phyloP scores from a whole-genome alignment of 768 basidiomycete genomes.

The Favolaschia claudopus region DNA sequence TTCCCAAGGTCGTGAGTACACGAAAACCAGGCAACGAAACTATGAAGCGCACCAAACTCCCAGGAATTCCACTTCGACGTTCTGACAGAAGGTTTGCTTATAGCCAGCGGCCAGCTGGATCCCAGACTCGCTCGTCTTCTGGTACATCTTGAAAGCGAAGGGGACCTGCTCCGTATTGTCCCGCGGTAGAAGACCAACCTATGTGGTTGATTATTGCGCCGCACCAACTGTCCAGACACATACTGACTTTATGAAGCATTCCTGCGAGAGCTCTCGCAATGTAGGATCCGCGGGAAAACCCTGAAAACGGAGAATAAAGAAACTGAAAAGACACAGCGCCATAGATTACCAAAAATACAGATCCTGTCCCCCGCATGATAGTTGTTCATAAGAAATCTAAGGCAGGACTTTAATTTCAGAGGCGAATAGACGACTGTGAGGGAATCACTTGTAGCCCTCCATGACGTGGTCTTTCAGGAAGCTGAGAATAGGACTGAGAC shows the following conservation, averaged over 20 bases:
- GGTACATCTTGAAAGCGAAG: conserved; percentile 81
- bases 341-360: conserved; percentile 73
- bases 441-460: conserved; percentile 67
- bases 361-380: conserved; percentile 77
- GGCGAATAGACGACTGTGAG: not conserved
- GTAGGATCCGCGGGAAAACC: conserved; percentile 80
- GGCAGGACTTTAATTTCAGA: not conserved
- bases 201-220: not conserved
- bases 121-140: conserved; percentile 53
- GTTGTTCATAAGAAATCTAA: conserved; percentile 72
- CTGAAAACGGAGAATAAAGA: conserved; percentile 43
- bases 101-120: conserved; percentile 65
- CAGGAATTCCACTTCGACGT: conserved; percentile 78
- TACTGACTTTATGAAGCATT: conserved; percentile 69
- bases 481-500: conserved; percentile 51
- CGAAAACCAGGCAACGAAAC: not conserved
- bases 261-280: conserved; percentile 78
- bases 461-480: conserved; percentile 76
- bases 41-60: conserved; percentile 69
- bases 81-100: conserved; percentile 73
- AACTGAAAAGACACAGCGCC: conserved; percentile 18
- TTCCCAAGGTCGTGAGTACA: not conserved
- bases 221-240: not conserved
- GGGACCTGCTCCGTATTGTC: conserved; percentile 74
- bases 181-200: conserved; percentile 76